Base-by-base conservation (phyloP, 305 asterid species). In the Fraxinus nigra region DNA sequence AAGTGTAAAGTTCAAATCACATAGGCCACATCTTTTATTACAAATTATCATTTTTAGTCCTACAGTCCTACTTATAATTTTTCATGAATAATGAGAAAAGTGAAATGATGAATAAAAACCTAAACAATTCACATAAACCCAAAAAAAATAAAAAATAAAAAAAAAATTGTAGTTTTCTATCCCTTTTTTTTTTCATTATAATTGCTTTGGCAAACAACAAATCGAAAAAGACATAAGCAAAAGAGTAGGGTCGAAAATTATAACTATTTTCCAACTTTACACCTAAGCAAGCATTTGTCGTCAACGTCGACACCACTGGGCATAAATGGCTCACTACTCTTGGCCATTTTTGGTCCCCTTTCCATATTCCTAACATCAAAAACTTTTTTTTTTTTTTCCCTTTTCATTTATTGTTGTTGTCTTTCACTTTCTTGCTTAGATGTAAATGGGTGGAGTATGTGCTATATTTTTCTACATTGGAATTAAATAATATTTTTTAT, bases 231-330 rank as follows among this genome's bases (percentile, higher is more conserved):
- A 67, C 81, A 54, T 8, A n/a, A 30, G 78, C 14, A 28, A 26
- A 70, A 9, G 81, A 54, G 78, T 77, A 67, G 82, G 75, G 81
- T 75, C 78, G 16, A 16, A 18, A 59, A 78, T 63, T 22, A 43
- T 54, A 78, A 43, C 74, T 56, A 61, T 81, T 78, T 51, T 63
- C 82, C 59, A 72, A 76, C 86, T 65, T 84, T 56, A 80, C 75
- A 83, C 79, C 82, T 26, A 73, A 84, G 77, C 74, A 67, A 54
- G 67, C 81, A 56, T 69, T 75, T 67, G 79, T 63, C 70, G 65
- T 80, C 83, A 82, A 72, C 80, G 73, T 75, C 80, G 78, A 79
- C 85, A 79, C 86, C 82, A 78, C 75, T 81, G 89, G 85, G 84
- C 75, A 30, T 76, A 38, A 40, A 54, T 80, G 61, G 30, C 73